Percentiles rank a stretch among this genome's conserved stretches.
Conservation (phyloP, 1,284 basidiomycete genomes). For the Pyrrhoderma lamaoense region DNA sequence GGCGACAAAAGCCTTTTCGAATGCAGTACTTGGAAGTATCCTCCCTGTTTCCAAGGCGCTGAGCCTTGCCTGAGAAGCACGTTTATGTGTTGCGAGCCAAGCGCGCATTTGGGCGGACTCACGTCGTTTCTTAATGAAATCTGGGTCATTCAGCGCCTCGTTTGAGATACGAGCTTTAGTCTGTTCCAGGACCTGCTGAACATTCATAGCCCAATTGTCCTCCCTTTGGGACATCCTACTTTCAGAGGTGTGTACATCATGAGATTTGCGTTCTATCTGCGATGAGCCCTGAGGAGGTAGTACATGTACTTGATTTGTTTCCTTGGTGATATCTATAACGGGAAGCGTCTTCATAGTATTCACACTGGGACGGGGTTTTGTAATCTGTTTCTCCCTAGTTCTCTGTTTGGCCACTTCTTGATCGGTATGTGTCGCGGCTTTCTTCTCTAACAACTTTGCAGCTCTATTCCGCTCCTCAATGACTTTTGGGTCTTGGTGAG, state of each 20-base stretch:
- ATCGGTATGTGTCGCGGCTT: background rate
- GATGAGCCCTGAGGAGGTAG: too few species aligned
- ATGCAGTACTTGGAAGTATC: background rate
- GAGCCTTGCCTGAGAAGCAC: background rate
- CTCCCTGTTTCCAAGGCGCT: slow-evolving; percentile 1
- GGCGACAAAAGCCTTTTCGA: slow-evolving; percentile 9
- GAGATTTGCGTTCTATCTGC: background rate
- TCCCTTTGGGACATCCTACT: background rate
- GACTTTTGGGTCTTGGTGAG: too few species aligned
- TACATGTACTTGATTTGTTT: background rate
- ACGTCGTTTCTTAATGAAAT: slow-evolving; percentile 1
- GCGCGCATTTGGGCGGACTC: slow-evolving; percentile 6
- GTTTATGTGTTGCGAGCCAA: slow-evolving; percentile 4
- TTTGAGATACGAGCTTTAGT: slow-evolving; percentile 5
- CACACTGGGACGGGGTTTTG: background rate
- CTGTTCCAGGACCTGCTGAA: slow-evolving; percentile 8
- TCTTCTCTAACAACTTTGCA: background rate
- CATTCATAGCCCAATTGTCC: slow-evolving; percentile 3
- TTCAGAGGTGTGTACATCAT: background rate
- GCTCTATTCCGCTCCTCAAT: background rate
- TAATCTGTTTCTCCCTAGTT: background rate
- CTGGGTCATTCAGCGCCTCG: slow-evolving; percentile 5
- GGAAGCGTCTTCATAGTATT: too few species aligned
- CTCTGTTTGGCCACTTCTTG: background rate
- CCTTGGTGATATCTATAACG: background rate